A percentile compares a stretch with the other conserved stretches of the same genome.
These are phyloP conservation scores for Alisma plantagoaquatica DNA, from an alignment of 106 monocot genomes.

Conservation along the genomic window DNA sequence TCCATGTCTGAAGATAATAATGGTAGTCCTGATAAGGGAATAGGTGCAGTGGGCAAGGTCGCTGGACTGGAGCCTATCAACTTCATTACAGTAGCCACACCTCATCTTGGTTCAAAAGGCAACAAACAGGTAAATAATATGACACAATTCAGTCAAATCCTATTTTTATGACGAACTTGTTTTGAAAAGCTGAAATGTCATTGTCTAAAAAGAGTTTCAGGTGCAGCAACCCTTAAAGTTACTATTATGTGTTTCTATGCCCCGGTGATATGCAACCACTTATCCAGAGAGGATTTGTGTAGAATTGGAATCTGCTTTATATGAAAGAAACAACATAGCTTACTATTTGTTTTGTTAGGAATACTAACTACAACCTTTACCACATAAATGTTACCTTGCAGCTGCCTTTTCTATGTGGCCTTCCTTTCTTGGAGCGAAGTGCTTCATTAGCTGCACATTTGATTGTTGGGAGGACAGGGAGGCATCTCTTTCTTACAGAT, in stretches of 20 bases:
- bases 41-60: constrained; percentile 28
- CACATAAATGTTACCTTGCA: too few species aligned
- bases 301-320: too few species aligned
- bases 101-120: constrained; percentile 84
- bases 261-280: too few species aligned
- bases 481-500: constrained; percentile 81
- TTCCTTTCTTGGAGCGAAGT: constrained; percentile 23
- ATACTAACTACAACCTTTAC: too few species aligned
- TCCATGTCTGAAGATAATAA: constrained; percentile 7
- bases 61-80: constrained; percentile 79
- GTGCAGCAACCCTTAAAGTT: too few species aligned
- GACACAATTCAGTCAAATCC: not conserved
- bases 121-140: constrained; percentile 60
- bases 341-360: too few species aligned
- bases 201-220: too few species aligned
- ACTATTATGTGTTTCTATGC: too few species aligned
- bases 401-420: constrained; percentile 22
- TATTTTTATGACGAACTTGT: too few species aligned
- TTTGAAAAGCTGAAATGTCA: too few species aligned
- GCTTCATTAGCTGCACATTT: constrained; percentile 22
- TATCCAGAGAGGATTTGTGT: too few species aligned
- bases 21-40: constrained; percentile 10
- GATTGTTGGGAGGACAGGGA: constrained; percentile 69
- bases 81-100: constrained; percentile 85
- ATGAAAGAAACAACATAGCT: too few species aligned